phyloP scores from a whole-genome alignment of 768 basidiomycete species.

The Leccinum olivaceopallidum region DNA sequence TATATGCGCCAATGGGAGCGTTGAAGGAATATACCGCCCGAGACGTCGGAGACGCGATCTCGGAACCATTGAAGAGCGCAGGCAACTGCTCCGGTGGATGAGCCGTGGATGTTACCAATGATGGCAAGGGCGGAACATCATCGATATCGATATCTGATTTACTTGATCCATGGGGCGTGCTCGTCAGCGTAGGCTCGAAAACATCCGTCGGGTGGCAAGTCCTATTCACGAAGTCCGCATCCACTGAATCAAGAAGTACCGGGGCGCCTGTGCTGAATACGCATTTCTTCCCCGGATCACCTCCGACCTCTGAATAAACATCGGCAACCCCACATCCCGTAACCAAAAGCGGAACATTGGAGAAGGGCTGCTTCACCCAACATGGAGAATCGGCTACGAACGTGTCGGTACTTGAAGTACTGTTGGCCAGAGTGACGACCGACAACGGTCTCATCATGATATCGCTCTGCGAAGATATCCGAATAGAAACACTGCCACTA shows the following conservation, averaged over 20 bases:
- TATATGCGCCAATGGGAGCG: constrained; percentile 2
- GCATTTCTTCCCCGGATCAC: background rate
- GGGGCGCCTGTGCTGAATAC: background rate
- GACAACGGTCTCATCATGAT: constrained; percentile 11
- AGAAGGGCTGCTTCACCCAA: constrained; percentile 6
- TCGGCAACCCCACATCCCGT: background rate
- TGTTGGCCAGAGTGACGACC: constrained; percentile 7
- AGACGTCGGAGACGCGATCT: constrained; percentile 1
- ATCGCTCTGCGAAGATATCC: constrained; percentile 2
- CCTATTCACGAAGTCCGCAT: background rate
- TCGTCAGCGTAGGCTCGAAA: constrained; percentile 19
- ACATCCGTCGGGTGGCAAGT: background rate
- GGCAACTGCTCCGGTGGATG: background rate
- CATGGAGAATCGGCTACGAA: constrained; percentile 27
- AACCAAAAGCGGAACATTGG: constrained; percentile 10
- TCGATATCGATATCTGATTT: background rate
- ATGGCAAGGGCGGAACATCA: background rate
- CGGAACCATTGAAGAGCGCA: background rate
- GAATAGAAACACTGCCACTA: constrained; percentile 11
- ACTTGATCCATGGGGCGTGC: constrained; percentile 16
- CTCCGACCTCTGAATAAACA: background rate
- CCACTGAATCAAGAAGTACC: background rate
- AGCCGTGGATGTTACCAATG: background rate
- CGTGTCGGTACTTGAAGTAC: constrained; percentile 21
- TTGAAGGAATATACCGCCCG: constrained; percentile 7